Conservation (phyloP, 2,329 filamentous ascomycete genomes). For the Alternaria conjuncta region DNA sequence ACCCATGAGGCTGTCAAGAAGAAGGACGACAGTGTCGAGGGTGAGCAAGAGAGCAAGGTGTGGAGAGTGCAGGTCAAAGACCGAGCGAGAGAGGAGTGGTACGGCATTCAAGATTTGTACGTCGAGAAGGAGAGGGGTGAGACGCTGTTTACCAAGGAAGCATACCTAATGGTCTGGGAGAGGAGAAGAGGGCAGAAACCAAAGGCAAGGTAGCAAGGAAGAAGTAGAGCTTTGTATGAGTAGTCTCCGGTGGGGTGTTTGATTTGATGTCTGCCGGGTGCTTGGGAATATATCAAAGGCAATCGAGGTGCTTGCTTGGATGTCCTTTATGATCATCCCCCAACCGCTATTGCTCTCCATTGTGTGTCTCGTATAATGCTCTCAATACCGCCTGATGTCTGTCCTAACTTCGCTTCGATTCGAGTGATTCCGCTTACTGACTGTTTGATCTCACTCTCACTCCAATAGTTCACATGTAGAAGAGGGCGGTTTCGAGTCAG, state of each 20-base stretch:
- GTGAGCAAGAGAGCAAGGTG: slow-evolving; percentile 88
- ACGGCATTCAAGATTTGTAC: slow-evolving; percentile 91
- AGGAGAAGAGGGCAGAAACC: slow-evolving; percentile 62
- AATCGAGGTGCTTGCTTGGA: not conserved
- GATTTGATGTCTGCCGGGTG: not conserved
- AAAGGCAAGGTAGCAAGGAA: not conserved
- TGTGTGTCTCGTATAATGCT: not conserved
- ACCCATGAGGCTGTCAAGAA: slow-evolving; percentile 82
- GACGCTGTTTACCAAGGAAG: slow-evolving; percentile 89
- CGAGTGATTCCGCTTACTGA: not conserved
- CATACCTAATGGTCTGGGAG: slow-evolving; percentile 97
- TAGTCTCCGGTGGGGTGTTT: not conserved
- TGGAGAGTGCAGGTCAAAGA: slow-evolving; percentile 94
- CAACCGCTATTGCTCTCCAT: not conserved
- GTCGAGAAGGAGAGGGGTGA: slow-evolving; percentile 90
- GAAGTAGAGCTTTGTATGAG: not conserved
- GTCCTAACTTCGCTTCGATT: not conserved
- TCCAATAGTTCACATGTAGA: not conserved
- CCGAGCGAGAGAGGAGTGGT: slow-evolving; percentile 83
- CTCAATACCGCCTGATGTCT: not conserved
- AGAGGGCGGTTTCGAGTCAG: not conserved
- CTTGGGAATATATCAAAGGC: not conserved
- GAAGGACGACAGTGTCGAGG: slow-evolving; percentile 82
- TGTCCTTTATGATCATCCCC: not conserved
- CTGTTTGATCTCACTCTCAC: not conserved